These are phyloP conservation scores for Hemileia vastatrix DNA, from an alignment of 1,284 basidiomycete genomes.

Conservation along the genomic window DNA sequence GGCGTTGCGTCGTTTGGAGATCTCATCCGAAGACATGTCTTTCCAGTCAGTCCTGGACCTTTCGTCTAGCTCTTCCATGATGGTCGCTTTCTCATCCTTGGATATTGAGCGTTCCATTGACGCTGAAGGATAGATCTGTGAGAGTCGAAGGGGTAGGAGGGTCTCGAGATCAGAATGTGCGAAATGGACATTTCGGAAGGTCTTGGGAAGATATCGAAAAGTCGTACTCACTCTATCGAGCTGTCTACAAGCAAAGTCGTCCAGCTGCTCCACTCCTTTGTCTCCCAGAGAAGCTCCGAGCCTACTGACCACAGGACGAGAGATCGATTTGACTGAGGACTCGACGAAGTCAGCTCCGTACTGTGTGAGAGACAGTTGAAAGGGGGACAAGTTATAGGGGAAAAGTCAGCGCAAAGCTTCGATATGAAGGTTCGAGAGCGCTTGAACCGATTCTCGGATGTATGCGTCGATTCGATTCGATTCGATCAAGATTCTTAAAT, in stretches of 20 bases:
- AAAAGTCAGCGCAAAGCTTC: no score
- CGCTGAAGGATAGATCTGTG: not conserved
- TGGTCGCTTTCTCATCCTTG: conserved; percentile 32
- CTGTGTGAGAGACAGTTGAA: conserved; percentile 46
- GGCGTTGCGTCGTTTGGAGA: conserved; percentile 31
- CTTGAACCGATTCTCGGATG: not conserved
- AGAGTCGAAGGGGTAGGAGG: conserved; percentile 2
- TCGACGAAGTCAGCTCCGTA: conserved; percentile 81
- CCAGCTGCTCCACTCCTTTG: conserved; percentile 54
- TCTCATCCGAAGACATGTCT: conserved; percentile 32
- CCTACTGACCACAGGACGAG: conserved; percentile 69
- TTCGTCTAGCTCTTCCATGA: conserved; percentile 32
- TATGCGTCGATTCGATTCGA: not conserved
- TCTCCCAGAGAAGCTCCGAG: no score
- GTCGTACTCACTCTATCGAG: conserved; percentile 68
- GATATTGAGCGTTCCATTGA: conserved; percentile 24
- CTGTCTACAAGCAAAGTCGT: conserved; percentile 77
- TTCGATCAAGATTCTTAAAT: not conserved
- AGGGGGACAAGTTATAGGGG: no score
- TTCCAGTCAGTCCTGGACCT: conserved; percentile 33
- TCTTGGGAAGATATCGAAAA: no score
- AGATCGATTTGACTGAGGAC: conserved; percentile 68
- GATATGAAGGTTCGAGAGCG: not conserved
- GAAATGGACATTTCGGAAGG: conserved; percentile 45
- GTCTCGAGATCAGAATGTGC: conserved; percentile 25